Evolutionary conservation across 805 yeast genomes (phyloP).

Genomic region (Deakozyma indianensis): DNA sequence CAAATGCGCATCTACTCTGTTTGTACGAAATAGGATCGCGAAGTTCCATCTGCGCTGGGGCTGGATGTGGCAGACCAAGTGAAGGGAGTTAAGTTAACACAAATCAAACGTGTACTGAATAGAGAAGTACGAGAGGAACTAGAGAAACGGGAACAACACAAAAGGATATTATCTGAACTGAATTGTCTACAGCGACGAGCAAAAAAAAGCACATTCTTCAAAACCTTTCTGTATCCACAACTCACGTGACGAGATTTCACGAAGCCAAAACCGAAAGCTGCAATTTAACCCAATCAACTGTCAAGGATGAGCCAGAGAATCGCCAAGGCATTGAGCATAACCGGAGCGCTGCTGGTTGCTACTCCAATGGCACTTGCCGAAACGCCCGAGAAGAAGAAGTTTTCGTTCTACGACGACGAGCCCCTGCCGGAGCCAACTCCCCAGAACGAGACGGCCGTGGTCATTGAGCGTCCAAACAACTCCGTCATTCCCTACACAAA

Average conservation of each 20-base stretch:
- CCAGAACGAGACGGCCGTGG: not conserved
- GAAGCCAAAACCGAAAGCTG: no score
- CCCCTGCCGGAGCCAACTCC: not conserved
- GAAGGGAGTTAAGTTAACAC: no score
- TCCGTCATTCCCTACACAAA: not conserved
- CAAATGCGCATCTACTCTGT: not conserved
- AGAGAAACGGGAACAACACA: no score
- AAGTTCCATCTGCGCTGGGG: no score
- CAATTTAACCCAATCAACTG: not conserved
- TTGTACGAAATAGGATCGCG: no score
- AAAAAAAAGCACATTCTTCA: no score
- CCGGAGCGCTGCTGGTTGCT: not conserved
- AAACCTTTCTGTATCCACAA: not conserved
- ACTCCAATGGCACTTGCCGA: not conserved
- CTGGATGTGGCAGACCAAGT: no score
- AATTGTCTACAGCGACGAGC: no score
- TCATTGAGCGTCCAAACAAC: conserved; percentile 1
- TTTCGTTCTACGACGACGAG: not conserved
- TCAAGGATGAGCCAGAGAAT: not conserved
- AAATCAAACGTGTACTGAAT: no score
- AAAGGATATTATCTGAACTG: no score
- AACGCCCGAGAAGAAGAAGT: not conserved
- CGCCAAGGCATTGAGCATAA: not conserved
- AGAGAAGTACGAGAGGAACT: no score
- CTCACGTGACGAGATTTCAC: not conserved